Base-by-base conservation (phyloP, 176 grass and related monocot genomes). In the Lolium multiflorum region DNA sequence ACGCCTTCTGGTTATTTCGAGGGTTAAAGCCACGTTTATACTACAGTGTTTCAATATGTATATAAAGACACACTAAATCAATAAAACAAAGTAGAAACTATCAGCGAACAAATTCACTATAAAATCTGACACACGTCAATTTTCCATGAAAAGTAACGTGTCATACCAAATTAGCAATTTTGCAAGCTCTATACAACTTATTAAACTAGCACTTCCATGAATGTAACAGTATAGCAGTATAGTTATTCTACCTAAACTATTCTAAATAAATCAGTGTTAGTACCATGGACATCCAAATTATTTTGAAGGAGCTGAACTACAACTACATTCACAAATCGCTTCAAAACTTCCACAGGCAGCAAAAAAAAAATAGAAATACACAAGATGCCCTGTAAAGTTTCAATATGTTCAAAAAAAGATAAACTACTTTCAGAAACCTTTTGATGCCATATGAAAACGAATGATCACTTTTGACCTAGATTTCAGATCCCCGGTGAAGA, bases 391-490 rank as follows among this genome's bases (percentile, higher is more conserved):
- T 75, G 14, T 80, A 11, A 78, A 16, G 49, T 54, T 76, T 76
- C 14, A 41, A 39, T 22, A 65, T 15, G 25, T 66, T 44, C 4
- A 55, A 21, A 74, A 82, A 75, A 17, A 16, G 3, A 2, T 3
- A 35, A 66, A 48, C 31, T 74, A 65, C 62, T 76, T 71, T 51
- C 2, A 76, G 55, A 51, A 66, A 77, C 0, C 2, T 52, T 76
- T 78, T 13, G 31, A 85, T 78, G 71, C 48, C 73, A 54, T 54
- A 76, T 54, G 8, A 51, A 74, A 74, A 74, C 35, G 73, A 54
- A 76, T 83, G 59, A 21, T 62, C 52, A 87, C 57, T 80, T 82
- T 75, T 65, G 37, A 60, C 81, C 62, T 44, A 75, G 46, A 52
- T 75, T 47, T 87, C 41, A 80, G 49, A 87, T 78, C 46, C 6